A percentile compares a stretch with the other conserved stretches of the same genome.
Evolutionary conservation across 495 filamentous ascomycete genomes (phyloP).

Genomic region (Penicillium nucicola): DNA sequence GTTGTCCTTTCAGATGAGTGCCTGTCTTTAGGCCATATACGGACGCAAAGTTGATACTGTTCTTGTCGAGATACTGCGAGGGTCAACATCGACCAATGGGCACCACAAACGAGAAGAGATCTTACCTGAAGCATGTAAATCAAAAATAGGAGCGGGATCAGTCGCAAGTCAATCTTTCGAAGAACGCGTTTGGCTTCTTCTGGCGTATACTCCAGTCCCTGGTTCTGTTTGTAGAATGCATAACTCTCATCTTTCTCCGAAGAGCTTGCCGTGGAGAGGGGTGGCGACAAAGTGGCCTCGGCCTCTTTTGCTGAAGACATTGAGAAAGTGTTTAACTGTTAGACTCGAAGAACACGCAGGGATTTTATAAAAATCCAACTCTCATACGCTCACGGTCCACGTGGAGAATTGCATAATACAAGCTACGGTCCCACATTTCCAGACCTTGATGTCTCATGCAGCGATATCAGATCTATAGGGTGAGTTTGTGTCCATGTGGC

Average conservation of each 20-base stretch:
- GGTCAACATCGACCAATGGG: too few species aligned
- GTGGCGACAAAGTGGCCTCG: constrained; percentile 9
- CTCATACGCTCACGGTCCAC: not conserved
- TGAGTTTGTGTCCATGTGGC: too few species aligned
- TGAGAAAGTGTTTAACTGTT: too few species aligned
- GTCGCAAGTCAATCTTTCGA: constrained; percentile 51
- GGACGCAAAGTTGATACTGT: constrained; percentile 58
- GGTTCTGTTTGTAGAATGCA: constrained; percentile 19
- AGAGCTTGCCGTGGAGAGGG: constrained; percentile 4
- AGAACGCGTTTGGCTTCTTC: constrained; percentile 48
- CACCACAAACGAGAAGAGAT: too few species aligned
- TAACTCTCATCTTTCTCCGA: constrained; percentile 25
- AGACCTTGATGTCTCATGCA: too few species aligned
- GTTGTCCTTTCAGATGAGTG: constrained; percentile 48
- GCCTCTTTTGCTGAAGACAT: constrained; percentile 9
- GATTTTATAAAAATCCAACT: not conserved
- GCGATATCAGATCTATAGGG: not conserved
- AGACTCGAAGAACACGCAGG: not conserved
- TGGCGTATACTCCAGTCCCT: constrained; percentile 35
- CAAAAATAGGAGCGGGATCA: constrained; percentile 54
- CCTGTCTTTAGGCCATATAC: constrained; percentile 54
- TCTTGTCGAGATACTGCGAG: constrained; percentile 58
- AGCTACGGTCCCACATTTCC: not conserved
- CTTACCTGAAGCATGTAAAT: constrained; percentile 47
- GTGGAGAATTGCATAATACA: constrained; percentile 1